These are phyloP conservation scores for Pichia sp. DNA, from an alignment of 1,139 yeast species.

Conservation along the genomic window DNA sequence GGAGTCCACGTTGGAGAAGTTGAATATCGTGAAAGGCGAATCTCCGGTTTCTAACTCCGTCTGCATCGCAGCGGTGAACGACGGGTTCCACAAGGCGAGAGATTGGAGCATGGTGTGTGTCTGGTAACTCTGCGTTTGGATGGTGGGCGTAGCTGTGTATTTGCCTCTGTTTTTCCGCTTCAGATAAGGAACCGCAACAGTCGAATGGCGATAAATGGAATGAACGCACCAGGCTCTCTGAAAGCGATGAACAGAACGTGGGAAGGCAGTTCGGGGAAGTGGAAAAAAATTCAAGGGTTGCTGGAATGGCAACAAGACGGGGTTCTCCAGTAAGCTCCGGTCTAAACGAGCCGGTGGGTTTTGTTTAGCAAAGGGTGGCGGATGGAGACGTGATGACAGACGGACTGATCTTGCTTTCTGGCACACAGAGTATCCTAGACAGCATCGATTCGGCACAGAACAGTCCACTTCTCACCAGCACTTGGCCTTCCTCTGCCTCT, in stretches of 20 bases:
- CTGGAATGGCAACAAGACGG: background rate
- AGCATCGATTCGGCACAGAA: too few species aligned
- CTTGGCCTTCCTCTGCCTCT: background rate
- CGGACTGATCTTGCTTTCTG: background rate
- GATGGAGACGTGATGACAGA: background rate
- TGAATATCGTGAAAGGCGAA: conserved; percentile 50
- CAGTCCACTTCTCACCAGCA: too few species aligned
- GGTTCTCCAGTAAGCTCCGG: background rate
- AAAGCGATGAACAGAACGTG: background rate
- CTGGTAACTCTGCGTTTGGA: too few species aligned
- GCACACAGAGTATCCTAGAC: too few species aligned
- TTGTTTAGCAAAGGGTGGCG: background rate
- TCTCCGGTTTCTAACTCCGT: conserved; percentile 37
- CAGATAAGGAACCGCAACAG: background rate
- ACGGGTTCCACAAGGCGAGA: conserved; percentile 65
- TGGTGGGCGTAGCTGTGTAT: too few species aligned
- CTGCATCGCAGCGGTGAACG: conserved; percentile 47
- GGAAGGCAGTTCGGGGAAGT: background rate
- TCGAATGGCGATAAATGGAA: background rate
- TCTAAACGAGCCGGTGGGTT: background rate
- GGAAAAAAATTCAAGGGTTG: background rate
- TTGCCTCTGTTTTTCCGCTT: background rate
- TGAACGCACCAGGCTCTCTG: background rate
- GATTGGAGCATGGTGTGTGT: conserved; percentile 33
- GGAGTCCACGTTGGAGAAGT: conserved; percentile 61